Base-by-base conservation (phyloP, 495 filamentous ascomycete species). In the Xylaria curta region DNA sequence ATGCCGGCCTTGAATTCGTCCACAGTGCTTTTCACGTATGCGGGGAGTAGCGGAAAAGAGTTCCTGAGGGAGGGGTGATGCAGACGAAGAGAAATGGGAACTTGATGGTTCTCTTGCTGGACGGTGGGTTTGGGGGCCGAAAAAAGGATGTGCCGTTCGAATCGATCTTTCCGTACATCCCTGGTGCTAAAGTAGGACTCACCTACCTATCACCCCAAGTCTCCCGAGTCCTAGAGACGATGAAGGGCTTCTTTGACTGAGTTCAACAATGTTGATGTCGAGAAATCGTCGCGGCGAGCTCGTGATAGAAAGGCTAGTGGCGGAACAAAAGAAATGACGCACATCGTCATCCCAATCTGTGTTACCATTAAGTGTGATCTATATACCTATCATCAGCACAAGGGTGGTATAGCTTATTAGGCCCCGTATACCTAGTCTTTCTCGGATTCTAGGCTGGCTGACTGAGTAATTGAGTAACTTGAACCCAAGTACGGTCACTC, bases 71-170 rank as follows among this genome's bases (percentile, higher is more conserved):
- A 44, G 15, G 42, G 40, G 28, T 10, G 19, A 66, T 24, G 17
- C 13, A 10, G 9, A 56, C 38, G 12, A 21, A 38, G 33, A 38
- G 58, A 21, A 21, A 26, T 42, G 24, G 24, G 21, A 68, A 31
- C 31, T 33, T n/a, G 24, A 31, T 17, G 53, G 53, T 8, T 31
- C 53, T 33, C 10, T n/a, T 8, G 3, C 4, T n/a, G 9, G 9
- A 36, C 19, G 17, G 17, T 38, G 36, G 8, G 53, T 49, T 70
- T 69, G 67, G 67, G 68, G 68, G 68, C 68, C 56, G 49, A 69
- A 61, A 67, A 61, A 67, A 46, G 5, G 33, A 2, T 59, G 53
- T 42, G 53, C 33, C 38, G 15, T 68, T 46, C 65, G 24, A 66
- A 17, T 56, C n/a, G n/a, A 33, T 49, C 51, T 44, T 28, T 13